Evolutionary conservation across 2,329 filamentous ascomycete species (phyloP).

Genomic region (Pseudocercospora cruenta): DNA sequence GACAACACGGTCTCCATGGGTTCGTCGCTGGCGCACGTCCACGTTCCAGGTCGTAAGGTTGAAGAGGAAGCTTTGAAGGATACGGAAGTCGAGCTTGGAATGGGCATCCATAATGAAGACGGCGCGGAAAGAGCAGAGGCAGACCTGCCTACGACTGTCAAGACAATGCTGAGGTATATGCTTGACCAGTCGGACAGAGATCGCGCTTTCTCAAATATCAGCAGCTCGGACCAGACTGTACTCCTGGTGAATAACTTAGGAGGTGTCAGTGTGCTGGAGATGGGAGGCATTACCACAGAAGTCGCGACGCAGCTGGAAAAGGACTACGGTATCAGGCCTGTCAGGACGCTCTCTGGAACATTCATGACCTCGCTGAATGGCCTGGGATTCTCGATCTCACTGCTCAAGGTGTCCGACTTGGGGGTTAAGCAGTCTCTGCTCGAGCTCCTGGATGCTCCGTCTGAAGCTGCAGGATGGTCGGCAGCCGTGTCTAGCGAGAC

Average conservation of each 20-base stretch:
- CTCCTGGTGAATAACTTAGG: conserved; percentile 76
- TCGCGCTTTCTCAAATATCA: conserved; percentile 69
- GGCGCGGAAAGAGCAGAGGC: conserved; percentile 47
- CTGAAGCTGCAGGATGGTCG: conserved; percentile 69
- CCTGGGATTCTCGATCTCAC: conserved; percentile 70
- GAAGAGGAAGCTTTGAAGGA: conserved; percentile 61
- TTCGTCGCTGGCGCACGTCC: conserved; percentile 85
- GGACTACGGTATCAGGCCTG: conserved; percentile 63
- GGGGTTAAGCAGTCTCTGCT: conserved; percentile 66
- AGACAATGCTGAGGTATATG: conserved; percentile 68
- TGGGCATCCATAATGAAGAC: conserved; percentile 71
- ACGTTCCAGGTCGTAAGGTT: conserved; percentile 75
- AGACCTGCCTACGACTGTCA: conserved; percentile 49
- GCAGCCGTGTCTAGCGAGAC: conserved; percentile 62
- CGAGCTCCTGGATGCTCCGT: conserved; percentile 68
- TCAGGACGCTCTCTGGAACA: conserved; percentile 65
- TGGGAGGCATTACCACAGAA: conserved; percentile 73
- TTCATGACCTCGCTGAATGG: conserved; percentile 76
- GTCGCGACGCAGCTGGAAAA: conserved; percentile 63
- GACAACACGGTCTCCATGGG: conserved; percentile 83
- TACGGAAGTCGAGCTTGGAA: conserved; percentile 68
- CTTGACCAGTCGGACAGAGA: conserved; percentile 67
- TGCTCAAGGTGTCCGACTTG: conserved; percentile 66
- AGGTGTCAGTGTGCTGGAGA: conserved; percentile 71
- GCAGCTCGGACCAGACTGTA: conserved; percentile 64